Evolutionary conservation across 768 basidiomycete species (phyloP).

Genomic region (Naganishia kalamii): DNA sequence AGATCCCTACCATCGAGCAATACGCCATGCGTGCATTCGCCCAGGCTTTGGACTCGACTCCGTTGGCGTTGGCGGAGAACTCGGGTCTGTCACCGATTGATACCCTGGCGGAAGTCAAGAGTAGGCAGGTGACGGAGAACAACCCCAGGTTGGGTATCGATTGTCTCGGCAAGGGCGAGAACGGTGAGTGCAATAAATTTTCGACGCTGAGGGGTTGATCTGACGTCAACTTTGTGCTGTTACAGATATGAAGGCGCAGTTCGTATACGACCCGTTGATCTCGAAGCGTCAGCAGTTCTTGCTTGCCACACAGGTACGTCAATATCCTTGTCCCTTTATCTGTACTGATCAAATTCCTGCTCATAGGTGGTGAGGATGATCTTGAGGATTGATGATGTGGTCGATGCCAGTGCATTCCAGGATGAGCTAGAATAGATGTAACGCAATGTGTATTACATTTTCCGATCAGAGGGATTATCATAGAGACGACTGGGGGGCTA

Average conservation of each 20-base stretch:
- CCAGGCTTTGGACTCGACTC: conserved; percentile 87
- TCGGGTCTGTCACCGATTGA: conserved; percentile 93
- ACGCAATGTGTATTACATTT: not conserved
- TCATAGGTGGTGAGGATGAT: conserved; percentile 41
- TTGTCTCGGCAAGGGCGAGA: conserved; percentile 75
- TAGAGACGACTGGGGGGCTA: no score
- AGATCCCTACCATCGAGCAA: conserved; percentile 97
- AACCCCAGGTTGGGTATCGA: conserved; percentile 87
- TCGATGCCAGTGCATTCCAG: conserved; percentile 35
- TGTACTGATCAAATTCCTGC: conserved; percentile 9
- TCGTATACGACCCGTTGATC: conserved; percentile 93
- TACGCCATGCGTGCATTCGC: conserved; percentile 99
- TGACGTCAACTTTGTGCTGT: not conserved
- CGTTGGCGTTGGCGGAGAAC: conserved; percentile 94
- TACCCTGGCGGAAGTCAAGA: conserved; percentile 91
- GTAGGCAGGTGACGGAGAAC: conserved; percentile 76
- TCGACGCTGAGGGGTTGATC: not conserved
- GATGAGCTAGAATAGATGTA: conserved; percentile 8
- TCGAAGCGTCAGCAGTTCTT: conserved; percentile 96
- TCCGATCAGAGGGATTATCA: not conserved
- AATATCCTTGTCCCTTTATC: not conserved
- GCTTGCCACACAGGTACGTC: conserved; percentile 74
- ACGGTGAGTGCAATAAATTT: conserved; percentile 56
- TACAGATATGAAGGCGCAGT: conserved; percentile 95
- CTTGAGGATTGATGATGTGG: conserved; percentile 47